Evolutionary conservation across 352 stramenopile species (phyloP).

Genomic region (Phytopythium delawarense): DNA sequence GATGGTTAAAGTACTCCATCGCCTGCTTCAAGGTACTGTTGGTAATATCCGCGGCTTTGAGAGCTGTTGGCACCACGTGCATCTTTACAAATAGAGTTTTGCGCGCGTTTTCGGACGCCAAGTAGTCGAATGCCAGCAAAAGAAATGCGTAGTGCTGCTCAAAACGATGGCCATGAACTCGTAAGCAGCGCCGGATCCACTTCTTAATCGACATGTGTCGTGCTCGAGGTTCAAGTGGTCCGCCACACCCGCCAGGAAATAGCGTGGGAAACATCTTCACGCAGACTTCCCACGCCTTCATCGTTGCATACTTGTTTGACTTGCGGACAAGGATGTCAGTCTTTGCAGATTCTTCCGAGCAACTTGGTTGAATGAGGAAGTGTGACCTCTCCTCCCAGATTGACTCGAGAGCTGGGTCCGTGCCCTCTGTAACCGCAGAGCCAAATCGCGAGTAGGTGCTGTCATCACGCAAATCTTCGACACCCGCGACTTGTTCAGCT

Average conservation of each 20-base stretch:
- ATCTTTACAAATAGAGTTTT: constrained; percentile 16
- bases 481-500: background rate
- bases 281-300: constrained; percentile 4
- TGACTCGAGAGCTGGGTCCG: background rate
- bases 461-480: background rate
- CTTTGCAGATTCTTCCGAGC: constrained; percentile 1
- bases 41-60: constrained; percentile 5
- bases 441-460: constrained; percentile 2
- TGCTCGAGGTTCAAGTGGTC: constrained; percentile 11
- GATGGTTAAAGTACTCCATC: constrained; percentile 13
- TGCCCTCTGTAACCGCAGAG: constrained; percentile 1
- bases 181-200: constrained; percentile 13
- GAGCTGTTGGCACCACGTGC: constrained; percentile 10
- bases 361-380: background rate
- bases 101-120: constrained; percentile 10
- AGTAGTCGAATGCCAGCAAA: constrained; percentile 18
- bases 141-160: constrained; percentile 23
- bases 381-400: constrained; percentile 7
- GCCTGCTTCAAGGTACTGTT: constrained; percentile 8
- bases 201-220: constrained; percentile 9
- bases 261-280: constrained; percentile 20
- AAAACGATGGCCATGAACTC: constrained; percentile 15
- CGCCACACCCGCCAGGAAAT: constrained; percentile 19
- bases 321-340: constrained; percentile 10
- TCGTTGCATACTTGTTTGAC: constrained; percentile 9